Conservation (phyloP, 2,329 filamentous ascomycete species). For the Ascochyta clinopodiicola region DNA sequence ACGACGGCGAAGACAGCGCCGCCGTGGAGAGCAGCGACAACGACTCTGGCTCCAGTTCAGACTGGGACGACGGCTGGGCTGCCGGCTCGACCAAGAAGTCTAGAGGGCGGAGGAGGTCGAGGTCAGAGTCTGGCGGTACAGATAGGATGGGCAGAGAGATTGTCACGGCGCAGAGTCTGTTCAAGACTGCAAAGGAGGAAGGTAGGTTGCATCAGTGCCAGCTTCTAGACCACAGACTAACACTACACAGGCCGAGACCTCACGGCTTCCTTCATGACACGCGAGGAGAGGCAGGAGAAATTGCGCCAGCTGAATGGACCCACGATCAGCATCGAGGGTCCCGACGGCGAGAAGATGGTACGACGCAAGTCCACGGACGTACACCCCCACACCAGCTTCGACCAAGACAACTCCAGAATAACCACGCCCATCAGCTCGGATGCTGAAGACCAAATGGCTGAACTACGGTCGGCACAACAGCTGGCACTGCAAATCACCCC, state of each 20-base stretch:
- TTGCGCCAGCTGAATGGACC: slow-evolving; percentile 68
- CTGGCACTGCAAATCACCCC: slow-evolving; percentile 81
- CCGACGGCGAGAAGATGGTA: slow-evolving; percentile 63
- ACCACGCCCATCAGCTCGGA: slow-evolving; percentile 78
- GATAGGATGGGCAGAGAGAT: slow-evolving; percentile 44
- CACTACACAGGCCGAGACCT: slow-evolving; percentile 54
- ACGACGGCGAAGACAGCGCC: slow-evolving; percentile 65
- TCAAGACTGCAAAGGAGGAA: slow-evolving; percentile 80
- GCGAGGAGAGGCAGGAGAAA: slow-evolving; percentile 31
- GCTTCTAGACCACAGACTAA: slow-evolving; percentile 15
- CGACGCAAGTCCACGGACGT: slow-evolving; percentile 58
- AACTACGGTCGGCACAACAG: slow-evolving; percentile 87
- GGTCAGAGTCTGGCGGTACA: slow-evolving; percentile 43
- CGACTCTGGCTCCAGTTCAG: slow-evolving; percentile 61
- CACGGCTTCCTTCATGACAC: slow-evolving; percentile 63
- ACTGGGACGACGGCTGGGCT: slow-evolving; percentile 66
- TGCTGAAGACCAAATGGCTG: slow-evolving; percentile 80
- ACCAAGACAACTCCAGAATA: slow-evolving; percentile 66
- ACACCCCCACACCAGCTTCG: slow-evolving; percentile 86
- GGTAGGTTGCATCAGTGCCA: slow-evolving; percentile 58
- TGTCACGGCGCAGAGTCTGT: slow-evolving; percentile 63
- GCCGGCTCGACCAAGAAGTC: slow-evolving; percentile 39
- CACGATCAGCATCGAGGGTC: slow-evolving; percentile 68
- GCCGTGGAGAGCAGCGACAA: slow-evolving; percentile 74
- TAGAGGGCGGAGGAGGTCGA: slow-evolving; percentile 49